These are phyloP conservation scores for Bifiguratus adelaidae DNA, from an alignment of 192 early-diverging fungal species.

Conservation along the genomic window DNA sequence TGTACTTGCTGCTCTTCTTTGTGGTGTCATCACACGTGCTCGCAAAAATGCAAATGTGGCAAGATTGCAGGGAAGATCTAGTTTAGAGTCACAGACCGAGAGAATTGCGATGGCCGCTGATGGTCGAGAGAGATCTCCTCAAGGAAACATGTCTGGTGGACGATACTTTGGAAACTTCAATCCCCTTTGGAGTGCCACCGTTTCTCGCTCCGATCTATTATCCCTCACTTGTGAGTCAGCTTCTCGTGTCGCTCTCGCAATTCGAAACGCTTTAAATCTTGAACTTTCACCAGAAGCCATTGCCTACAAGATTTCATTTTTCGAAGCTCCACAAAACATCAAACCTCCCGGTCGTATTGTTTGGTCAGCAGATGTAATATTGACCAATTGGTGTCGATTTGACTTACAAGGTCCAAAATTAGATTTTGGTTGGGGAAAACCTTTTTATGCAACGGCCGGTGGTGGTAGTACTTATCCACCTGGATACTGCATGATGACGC, in stretches of 20 bases:
- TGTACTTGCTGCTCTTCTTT: slow-evolving; percentile 19
- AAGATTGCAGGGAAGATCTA: slow-evolving; percentile 19
- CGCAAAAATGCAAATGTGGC: slow-evolving; percentile 8
- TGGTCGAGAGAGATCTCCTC: slow-evolving; percentile 15
- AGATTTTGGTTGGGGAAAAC: slow-evolving; percentile 23
- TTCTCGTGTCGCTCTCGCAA: slow-evolving; percentile 14
- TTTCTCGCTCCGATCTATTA: slow-evolving; percentile 13
- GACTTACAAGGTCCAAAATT: slow-evolving; percentile 20
- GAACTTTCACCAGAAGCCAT: slow-evolving; percentile 19
- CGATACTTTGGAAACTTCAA: slow-evolving; percentile 27
- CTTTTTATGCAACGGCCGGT: slow-evolving; percentile 12
- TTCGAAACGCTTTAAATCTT: slow-evolving; percentile 9
- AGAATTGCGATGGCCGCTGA: slow-evolving; percentile 18
- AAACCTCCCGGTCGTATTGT: slow-evolving; percentile 15
- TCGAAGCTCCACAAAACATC: slow-evolving; percentile 11
- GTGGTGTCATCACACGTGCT: slow-evolving; percentile 21
- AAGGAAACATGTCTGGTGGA: slow-evolving; percentile 13
- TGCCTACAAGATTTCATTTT: slow-evolving; percentile 19
- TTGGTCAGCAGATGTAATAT: slow-evolving; percentile 17
- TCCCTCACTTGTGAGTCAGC: slow-evolving; percentile 9
- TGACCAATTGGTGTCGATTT: slow-evolving; percentile 26
- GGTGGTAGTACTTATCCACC: slow-evolving; percentile 13
- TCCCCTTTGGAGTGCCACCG: slow-evolving; percentile 9
- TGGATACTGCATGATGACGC: slow-evolving; percentile 16
- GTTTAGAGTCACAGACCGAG: slow-evolving; percentile 9